These are phyloP conservation scores for Chlamydomonas sphaeroides DNA, from an alignment of 139 green algal genomes.

Conservation along the genomic window DNA sequence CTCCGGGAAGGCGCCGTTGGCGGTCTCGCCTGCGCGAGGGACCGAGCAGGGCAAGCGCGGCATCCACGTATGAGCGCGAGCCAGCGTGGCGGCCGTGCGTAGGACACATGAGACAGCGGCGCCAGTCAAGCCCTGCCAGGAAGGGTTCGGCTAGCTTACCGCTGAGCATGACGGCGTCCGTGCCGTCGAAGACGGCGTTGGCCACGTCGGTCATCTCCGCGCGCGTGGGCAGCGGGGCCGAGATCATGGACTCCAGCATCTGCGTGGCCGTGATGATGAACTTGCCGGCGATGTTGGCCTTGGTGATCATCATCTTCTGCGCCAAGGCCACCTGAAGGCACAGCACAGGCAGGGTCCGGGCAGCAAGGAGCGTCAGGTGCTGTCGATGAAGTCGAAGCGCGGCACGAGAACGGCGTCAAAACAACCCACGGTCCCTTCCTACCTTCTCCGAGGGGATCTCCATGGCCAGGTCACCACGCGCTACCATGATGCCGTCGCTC, in stretches of 20 bases:
- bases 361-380: too few relatives aligned
- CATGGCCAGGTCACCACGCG: constrained; percentile 77
- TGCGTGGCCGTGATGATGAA: constrained; percentile 74
- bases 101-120: too few relatives aligned
- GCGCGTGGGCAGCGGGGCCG: constrained; percentile 65
- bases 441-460: constrained; percentile 62
- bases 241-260: constrained; percentile 77
- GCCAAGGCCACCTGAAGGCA: constrained; percentile 60
- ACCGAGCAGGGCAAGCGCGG: too few relatives aligned
- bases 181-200: constrained; percentile 85
- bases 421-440: too few relatives aligned
- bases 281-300: constrained; percentile 84
- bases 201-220: constrained; percentile 88
- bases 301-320: constrained; percentile 86
- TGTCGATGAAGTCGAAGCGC: too few relatives aligned
- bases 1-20: constrained; percentile 60
- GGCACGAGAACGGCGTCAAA: too few relatives aligned
- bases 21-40: constrained; percentile 63
- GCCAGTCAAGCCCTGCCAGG: too few relatives aligned
- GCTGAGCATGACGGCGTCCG: constrained; percentile 73
- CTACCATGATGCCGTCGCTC: constrained; percentile 60
- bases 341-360: too few relatives aligned
- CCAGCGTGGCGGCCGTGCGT: too few relatives aligned
- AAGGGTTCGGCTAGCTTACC: constrained; percentile 8
- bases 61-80: too few relatives aligned